Percentiles rank a stretch among this genome's conserved stretches.
Evolutionary conservation across 179 eudicot species (phyloP).

Genomic region (Silene noctiflora): DNA sequence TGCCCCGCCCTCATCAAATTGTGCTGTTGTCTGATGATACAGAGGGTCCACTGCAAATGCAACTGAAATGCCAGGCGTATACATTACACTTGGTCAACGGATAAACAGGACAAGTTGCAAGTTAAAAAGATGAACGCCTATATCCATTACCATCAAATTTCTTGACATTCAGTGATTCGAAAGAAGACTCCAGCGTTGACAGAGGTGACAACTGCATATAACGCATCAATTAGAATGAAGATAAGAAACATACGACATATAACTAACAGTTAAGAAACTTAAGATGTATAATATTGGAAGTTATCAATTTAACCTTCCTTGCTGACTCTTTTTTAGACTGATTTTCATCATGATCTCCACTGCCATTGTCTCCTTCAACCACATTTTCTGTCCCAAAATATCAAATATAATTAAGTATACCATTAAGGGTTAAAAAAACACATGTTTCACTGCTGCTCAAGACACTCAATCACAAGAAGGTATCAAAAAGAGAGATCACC

Average conservation of each 20-base stretch:
- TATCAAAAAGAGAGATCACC: not conserved
- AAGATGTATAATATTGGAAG: not conserved
- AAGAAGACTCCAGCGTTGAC: conserved; percentile 84
- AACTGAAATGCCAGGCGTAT: conserved; percentile 41
- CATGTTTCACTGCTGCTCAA: not conserved
- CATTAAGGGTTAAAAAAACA: not conserved
- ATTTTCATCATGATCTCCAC: conserved; percentile 43
- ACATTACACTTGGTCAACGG: not conserved
- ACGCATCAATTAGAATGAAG: conserved; percentile 5
- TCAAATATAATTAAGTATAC: not conserved
- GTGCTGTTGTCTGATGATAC: conserved; percentile 94
- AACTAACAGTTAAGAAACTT: not conserved
- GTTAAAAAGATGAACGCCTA: not conserved
- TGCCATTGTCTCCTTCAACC: conserved; percentile 39
- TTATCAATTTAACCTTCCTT: conserved; percentile 50
- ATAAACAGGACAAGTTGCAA: not conserved
- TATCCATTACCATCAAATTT: conserved; percentile 76
- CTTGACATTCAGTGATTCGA: conserved; percentile 82
- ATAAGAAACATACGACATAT: not conserved
- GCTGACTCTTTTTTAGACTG: conserved; percentile 50
- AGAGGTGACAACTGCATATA: conserved; percentile 76
- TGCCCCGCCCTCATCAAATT: conserved; percentile 98
- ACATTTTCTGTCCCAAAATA: conserved; percentile 40
- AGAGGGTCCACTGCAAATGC: conserved; percentile 97
- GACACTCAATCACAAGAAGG: not conserved